phyloP scores from a whole-genome alignment of 2,329 filamentous ascomycete genomes.

The Cryphonectria japonica region DNA sequence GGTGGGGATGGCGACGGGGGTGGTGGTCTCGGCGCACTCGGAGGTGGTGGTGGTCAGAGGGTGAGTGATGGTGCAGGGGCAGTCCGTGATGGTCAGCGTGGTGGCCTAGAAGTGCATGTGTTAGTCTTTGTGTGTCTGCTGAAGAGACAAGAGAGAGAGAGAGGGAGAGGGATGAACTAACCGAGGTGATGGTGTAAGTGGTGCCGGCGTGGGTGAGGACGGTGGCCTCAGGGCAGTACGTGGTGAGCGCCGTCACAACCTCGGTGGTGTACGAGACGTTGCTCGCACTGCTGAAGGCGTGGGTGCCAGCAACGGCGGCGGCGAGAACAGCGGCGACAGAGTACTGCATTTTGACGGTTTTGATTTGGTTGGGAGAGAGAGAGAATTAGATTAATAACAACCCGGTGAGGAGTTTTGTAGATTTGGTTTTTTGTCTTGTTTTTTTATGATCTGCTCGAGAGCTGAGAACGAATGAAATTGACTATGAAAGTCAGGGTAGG shows the following conservation, averaged over 20 bases:
- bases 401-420: constrained; percentile 34
- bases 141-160: background rate
- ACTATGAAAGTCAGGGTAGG: constrained; percentile 57
- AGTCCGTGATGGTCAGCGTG: constrained; percentile 72
- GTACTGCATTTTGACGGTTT: constrained; percentile 68
- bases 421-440: constrained; percentile 33
- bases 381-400: constrained; percentile 36
- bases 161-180: constrained; percentile 38
- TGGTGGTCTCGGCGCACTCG: constrained; percentile 62
- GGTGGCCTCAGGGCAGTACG: constrained; percentile 73
- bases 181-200: constrained; percentile 72
- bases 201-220: constrained; percentile 64
- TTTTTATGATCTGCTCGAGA: constrained; percentile 32
- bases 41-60: constrained; percentile 57
- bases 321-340: constrained; percentile 56
- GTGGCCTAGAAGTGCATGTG: constrained; percentile 51
- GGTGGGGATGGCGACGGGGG: constrained; percentile 54
- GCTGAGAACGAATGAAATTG: constrained; percentile 60
- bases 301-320: constrained; percentile 54
- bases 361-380: too few relatives aligned
- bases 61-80: constrained; percentile 70
- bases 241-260: constrained; percentile 68
- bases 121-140: constrained; percentile 25
- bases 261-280: constrained; percentile 66
- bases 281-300: constrained; percentile 37